Percentiles rank a stretch among this genome's conserved stretches.
Evolutionary conservation across 1,284 basidiomycete species (phyloP).

Genomic region (Fomitopsis pinicola): DNA sequence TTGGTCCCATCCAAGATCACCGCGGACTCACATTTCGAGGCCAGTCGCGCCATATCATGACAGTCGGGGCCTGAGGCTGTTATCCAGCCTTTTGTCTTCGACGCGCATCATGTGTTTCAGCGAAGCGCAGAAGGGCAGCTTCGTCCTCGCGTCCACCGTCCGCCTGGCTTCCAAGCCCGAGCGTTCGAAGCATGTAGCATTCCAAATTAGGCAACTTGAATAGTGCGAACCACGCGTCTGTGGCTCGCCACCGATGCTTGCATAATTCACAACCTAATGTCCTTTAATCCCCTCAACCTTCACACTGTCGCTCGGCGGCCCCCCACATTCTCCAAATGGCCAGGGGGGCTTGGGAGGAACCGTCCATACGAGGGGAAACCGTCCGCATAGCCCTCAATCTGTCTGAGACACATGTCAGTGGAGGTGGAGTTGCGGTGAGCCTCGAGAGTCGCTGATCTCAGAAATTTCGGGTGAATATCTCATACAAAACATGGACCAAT

Average conservation of each 20-base stretch:
- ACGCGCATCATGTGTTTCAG: background rate
- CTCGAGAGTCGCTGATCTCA: too few species aligned
- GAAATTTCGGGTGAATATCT: too few species aligned
- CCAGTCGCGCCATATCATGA: background rate
- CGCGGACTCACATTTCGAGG: background rate
- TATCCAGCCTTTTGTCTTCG: background rate
- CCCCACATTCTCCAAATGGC: too few species aligned
- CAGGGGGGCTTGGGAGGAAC: too few species aligned
- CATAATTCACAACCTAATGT: background rate
- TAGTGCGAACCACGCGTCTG: background rate
- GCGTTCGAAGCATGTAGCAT: background rate
- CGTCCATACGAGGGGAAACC: too few species aligned
- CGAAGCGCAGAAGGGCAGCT: background rate
- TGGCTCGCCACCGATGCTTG: background rate
- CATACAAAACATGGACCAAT: too few species aligned
- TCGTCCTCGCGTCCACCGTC: background rate
- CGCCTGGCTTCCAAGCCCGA: background rate
- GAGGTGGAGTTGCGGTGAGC: too few species aligned
- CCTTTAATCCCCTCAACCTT: background rate
- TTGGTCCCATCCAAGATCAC: background rate
- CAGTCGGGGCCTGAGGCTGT: background rate
- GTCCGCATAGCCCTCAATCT: too few species aligned
- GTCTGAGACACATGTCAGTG: too few species aligned
- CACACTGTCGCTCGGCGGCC: background rate
- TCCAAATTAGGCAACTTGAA: background rate